These are phyloP conservation scores for Pyrrhoderma lamaoense DNA, from an alignment of 1,284 basidiomycete species.

Conservation along the genomic window DNA sequence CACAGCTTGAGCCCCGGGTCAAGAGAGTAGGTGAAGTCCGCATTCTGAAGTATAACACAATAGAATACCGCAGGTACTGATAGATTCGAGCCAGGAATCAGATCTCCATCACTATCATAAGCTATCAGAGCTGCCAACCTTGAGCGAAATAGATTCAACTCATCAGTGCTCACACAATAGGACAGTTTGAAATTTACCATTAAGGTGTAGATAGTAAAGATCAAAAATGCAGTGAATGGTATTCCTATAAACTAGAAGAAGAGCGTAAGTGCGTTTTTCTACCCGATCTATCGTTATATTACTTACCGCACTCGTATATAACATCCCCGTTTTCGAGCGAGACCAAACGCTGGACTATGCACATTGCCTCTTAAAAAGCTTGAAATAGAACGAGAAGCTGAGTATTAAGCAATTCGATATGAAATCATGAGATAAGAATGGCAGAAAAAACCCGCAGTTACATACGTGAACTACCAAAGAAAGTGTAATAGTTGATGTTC, in stretches of 20 bases:
- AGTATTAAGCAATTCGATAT: too few relatives aligned
- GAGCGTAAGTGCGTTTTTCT: too few relatives aligned
- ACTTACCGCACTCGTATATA: neutral
- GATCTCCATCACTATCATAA: neutral
- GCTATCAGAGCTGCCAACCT: constrained; percentile 7
- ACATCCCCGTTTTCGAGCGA: neutral
- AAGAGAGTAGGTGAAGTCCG: constrained; percentile 6
- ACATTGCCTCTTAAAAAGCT: too few relatives aligned
- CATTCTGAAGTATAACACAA: constrained; percentile 16
- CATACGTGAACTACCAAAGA: constrained; percentile 16
- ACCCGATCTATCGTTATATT: neutral
- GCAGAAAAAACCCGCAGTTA: neutral
- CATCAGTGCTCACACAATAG: neutral
- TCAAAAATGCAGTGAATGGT: constrained; percentile 12
- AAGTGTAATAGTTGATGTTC: constrained; percentile 12
- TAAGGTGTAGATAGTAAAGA: constrained; percentile 6
- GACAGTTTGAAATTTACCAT: constrained; percentile 3
- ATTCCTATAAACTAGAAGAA: constrained; percentile 5
- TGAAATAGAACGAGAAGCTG: too few relatives aligned
- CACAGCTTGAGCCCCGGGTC: constrained; percentile 8
- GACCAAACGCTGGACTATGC: too few relatives aligned
- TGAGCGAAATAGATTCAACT: neutral
- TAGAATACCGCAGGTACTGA: constrained; percentile 16
- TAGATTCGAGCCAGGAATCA: constrained; percentile 11
- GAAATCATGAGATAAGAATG: neutral